Evolutionary conservation across 2,329 filamentous ascomycete species (phyloP).

Genomic region (Botrytis fabae): DNA sequence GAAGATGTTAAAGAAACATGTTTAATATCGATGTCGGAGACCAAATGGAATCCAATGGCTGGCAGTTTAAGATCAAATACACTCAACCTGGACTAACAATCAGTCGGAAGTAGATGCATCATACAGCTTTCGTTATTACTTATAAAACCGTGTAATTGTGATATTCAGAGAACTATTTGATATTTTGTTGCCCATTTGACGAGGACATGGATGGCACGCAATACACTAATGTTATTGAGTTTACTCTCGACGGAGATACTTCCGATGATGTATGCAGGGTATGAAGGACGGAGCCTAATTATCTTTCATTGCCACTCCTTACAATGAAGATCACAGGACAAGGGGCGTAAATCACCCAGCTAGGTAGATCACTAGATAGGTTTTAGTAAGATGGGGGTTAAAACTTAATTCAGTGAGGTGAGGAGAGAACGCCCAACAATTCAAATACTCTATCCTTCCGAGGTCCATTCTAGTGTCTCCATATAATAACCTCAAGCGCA

Average conservation of each 20-base stretch:
- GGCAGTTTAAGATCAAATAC: neutral
- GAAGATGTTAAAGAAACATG: neutral
- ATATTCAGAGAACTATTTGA: neutral
- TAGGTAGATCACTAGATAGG: neutral
- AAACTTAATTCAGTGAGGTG: neutral
- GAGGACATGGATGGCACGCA: neutral
- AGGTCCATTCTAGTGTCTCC: neutral
- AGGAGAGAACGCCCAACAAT: neutral
- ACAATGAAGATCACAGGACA: neutral
- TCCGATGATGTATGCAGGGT: neutral
- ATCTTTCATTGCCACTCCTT: neutral
- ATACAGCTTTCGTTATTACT: neutral
- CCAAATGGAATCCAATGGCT: neutral
- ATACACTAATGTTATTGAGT: neutral
- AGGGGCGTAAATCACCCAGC: neutral
- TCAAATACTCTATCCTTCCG: neutral
- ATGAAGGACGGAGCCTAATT: neutral
- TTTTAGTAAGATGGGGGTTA: neutral
- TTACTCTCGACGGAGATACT: neutral
- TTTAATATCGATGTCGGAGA: neutral
- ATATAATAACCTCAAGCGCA: neutral
- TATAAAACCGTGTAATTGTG: too few relatives aligned
- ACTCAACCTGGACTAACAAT: neutral
- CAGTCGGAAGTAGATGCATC: neutral
- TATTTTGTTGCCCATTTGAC: neutral